Evolutionary conservation across 768 basidiomycete genomes (phyloP).

Genomic region (Hirschioporus abietinus): DNA sequence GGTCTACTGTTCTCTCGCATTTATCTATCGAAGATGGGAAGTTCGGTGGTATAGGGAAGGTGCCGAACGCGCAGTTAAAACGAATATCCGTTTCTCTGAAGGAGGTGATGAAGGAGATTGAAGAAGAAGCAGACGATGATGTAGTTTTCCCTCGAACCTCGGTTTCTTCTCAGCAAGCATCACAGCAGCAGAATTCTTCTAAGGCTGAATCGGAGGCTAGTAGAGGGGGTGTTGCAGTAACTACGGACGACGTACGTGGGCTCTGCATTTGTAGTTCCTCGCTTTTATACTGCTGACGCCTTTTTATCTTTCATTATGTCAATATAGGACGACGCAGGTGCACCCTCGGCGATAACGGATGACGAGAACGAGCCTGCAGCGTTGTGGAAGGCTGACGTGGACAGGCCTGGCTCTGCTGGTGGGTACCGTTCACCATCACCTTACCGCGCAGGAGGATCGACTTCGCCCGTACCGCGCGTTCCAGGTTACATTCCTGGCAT

Average conservation of each 20-base stretch:
- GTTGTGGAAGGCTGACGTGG: neutral
- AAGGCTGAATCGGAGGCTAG: neutral
- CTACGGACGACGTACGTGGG: neutral
- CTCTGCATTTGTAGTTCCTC: neutral
- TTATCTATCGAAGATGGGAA: neutral
- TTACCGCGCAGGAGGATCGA: slow-evolving; percentile 41
- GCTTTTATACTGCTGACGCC: neutral
- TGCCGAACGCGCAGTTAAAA: slow-evolving; percentile 48
- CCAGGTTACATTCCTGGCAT: slow-evolving; percentile 89
- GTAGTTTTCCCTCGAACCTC: slow-evolving; percentile 68
- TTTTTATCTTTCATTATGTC: neutral
- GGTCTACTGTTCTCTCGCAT: slow-evolving; percentile 32
- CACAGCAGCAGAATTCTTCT: neutral
- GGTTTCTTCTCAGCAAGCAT: slow-evolving; percentile 7
- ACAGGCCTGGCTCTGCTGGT: slow-evolving; percentile 26
- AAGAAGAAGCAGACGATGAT: slow-evolving; percentile 72
- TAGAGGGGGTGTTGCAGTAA: neutral
- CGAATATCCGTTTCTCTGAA: slow-evolving; percentile 73
- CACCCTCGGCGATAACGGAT: neutral
- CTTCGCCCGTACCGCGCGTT: slow-evolving; percentile 47
- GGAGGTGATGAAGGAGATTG: slow-evolving; percentile 71
- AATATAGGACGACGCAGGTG: neutral
- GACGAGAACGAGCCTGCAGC: neutral
- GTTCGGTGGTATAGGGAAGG: slow-evolving; percentile 19
- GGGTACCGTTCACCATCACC: slow-evolving; percentile 72